Evolutionary conservation across 192 early-diverging fungal genomes (phyloP), one percentile per base, ranked within the genome.

Genomic region (Umbelopsis sp.): DNA sequence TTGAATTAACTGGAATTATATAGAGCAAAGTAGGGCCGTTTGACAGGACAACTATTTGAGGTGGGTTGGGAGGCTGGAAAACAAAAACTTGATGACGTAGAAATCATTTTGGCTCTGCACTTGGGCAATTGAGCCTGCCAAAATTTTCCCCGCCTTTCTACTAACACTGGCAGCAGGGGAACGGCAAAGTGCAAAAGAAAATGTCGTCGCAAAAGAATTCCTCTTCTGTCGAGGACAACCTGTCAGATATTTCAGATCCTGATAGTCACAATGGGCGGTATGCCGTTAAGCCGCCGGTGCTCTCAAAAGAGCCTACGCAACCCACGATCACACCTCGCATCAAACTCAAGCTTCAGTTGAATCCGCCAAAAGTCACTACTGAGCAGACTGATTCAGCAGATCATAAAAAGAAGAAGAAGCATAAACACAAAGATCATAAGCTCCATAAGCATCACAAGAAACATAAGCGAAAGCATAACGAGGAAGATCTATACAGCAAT

Each of bases 311-410:
- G 25, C 43, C 24, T 16, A 4, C 45, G 20, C 45, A 49, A 14
- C 22, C 71, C 0, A 65, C 26, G 9, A 3, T 54, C 26, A 43
- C 50, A 10, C 65, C 70, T 21, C 74, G 66, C 29, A 71, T 72
- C n/a, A 77, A 66, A 62, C 34, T 77, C 20, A 77, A 77, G 52
- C 29, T 77, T 16, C 67, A 65, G 36, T 36, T 77, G n/a, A 77
- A 71, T 54, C 75, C 68, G 11, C 44, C 43, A 52, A 53, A 70
- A 51, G 31, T 29, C 24, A 24, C 43, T 50, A 11, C 65, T 49
- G 56, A 65, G 10, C 3, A 50, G 10, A 14, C 47, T 21, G 71
- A 34, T 5, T 24, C 20, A 9, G 24, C 34, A 62, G 69, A 75
- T 22, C 26, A 52, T 9, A 66, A 66, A 12, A 71, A 71, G 65